Conservation (phyloP, 2,329 filamentous ascomycete genomes). For the Alternaria atra region DNA sequence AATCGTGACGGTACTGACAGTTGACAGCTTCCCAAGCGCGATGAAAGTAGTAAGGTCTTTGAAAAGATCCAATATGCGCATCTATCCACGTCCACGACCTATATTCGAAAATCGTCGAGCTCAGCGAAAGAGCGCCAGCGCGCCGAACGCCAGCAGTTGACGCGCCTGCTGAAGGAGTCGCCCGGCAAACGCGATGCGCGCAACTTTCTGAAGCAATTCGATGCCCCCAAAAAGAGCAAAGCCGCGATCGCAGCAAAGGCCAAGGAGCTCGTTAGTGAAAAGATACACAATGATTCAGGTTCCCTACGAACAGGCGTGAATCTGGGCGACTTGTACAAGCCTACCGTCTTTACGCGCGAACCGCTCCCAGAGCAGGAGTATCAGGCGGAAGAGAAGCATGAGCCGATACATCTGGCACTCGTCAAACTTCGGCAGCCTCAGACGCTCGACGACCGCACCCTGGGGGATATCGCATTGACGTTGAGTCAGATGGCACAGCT, state of each 20-base stretch:
- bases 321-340: conserved; percentile 67
- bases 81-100: conserved; percentile 26
- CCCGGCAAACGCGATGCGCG: conserved; percentile 93
- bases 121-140: conserved; percentile 48
- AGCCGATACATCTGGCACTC: conserved; percentile 77
- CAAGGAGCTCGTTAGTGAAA: conserved; percentile 28
- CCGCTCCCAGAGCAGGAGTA: conserved; percentile 51
- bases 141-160: conserved; percentile 49
- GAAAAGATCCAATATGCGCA: conserved; percentile 7
- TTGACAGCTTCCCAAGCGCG: conserved; percentile 30
- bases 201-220: conserved; percentile 89
- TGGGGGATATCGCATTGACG: conserved; percentile 82
- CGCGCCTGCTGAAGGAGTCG: conserved; percentile 76
- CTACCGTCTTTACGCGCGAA: conserved; percentile 67
- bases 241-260: conserved; percentile 13
- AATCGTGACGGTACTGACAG: conserved; percentile 19
- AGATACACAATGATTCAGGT: conserved; percentile 42
- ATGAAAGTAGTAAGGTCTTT: conserved; percentile 26
- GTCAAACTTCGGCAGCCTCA: conserved; percentile 84
- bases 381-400: conserved; percentile 35
- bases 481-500: conserved; percentile 83
- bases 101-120: conserved; percentile 35
- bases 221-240: conserved; percentile 44
- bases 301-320: conserved; percentile 64
- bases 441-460: conserved; percentile 70